phyloP scores from a whole-genome alignment of 768 basidiomycete species.

The Candolleomyces eurysporus region DNA sequence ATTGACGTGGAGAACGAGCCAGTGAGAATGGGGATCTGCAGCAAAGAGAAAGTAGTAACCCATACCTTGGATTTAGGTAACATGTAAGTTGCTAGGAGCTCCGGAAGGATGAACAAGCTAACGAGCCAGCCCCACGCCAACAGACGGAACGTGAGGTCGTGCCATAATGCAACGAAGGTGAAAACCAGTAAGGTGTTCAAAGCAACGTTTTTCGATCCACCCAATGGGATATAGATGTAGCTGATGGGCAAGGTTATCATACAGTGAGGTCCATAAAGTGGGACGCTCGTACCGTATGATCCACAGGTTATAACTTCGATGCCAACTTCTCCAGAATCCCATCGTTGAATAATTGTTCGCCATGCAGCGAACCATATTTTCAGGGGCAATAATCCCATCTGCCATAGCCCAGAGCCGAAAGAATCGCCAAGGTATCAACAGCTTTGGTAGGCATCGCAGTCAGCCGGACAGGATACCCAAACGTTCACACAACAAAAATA shows the following conservation, averaged over 20 bases:
- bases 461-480: background rate
- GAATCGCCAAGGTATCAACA: constrained; percentile 94
- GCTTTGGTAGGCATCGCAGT: constrained; percentile 29
- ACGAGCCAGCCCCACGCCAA: constrained; percentile 98
- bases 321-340: constrained; percentile 98
- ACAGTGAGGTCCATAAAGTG: background rate
- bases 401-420: constrained; percentile 91
- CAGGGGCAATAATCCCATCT: constrained; percentile 90
- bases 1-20: background rate
- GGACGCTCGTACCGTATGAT: constrained; percentile 62
- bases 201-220: constrained; percentile 55
- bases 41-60: background rate
- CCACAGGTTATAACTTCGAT: constrained; percentile 96
- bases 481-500: background rate
- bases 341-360: constrained; percentile 92
- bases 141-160: constrained; percentile 84
- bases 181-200: constrained; percentile 79
- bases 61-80: constrained; percentile 67
- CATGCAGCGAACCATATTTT: constrained; percentile 99
- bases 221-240: constrained; percentile 93
- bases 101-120: constrained; percentile 86
- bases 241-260: constrained; percentile 36
- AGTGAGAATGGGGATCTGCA: background rate
- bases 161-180: constrained; percentile 97
- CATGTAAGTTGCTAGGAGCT: constrained; percentile 59